Evolutionary conservation across 495 filamentous ascomycete species (phyloP), one percentile per base, ranked within the genome.

Genomic region (Xylaria curta): DNA sequence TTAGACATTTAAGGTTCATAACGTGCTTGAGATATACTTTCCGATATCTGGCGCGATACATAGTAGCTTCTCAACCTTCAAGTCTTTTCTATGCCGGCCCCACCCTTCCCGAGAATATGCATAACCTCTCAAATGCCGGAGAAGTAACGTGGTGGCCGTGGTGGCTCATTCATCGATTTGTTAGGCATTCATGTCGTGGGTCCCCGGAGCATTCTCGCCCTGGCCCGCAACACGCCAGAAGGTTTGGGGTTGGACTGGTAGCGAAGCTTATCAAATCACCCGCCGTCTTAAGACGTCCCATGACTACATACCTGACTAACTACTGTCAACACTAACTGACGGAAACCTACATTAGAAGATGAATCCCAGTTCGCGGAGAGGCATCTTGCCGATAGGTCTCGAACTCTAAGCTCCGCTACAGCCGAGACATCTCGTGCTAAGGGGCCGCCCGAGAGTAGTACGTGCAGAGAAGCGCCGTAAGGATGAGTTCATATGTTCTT

Each of bases 391-490:
- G 63, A 44, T 40, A 42, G n/a, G 38, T 44, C 21, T 62, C 60
- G 21, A 40, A 28, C 6, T 47, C 42, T 38, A 17, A 65, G 46
- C 63, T 67, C 65, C 65, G 36, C 65, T 12, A 44, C 65, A 56
- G 17, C 49, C 65, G 47, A 67, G 24, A 66, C 65, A 54, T 9
- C n/a, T 47, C 46, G 15, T 15, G 13, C 40, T 24, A 40, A 40
- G 46, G 31, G 24, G 10, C 53, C 19, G 49, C 38, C 38, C 51
- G 15, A 31, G n/a, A 31, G 31, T 36, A 15, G 31, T 36, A 24
- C 38, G 36, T 59, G 66, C 66, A 53, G 66, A 68, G 66, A 46
- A 68, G 28, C 24, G 58, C 33, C 58, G 67, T 62, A 49, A 53
- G 4, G 17, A 60, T 59, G 53, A 68, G 38, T 68, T 68, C 53